phyloP scores from a whole-genome alignment of 805 yeast species.

The Brettanomyces nanus region DNA sequence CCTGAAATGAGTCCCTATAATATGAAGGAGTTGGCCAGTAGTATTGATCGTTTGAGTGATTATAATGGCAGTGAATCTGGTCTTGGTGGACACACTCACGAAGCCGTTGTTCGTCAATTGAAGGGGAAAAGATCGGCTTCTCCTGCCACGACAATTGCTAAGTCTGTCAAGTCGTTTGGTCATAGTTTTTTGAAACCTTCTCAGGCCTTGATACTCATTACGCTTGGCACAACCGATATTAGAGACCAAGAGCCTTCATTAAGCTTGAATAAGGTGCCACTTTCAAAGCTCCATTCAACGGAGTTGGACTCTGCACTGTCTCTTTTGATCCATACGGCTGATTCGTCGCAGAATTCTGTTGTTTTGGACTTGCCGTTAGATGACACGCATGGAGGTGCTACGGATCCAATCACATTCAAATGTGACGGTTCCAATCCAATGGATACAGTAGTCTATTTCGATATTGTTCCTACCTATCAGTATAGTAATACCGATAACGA shows the following conservation, averaged over 20 bases:
- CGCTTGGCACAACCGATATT: slow-evolving; percentile 80
- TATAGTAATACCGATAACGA: slow-evolving; percentile 9
- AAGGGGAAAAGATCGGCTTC: slow-evolving; percentile 3
- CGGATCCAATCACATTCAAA: slow-evolving; percentile 70
- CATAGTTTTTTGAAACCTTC: slow-evolving; percentile 59
- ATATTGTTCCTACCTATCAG: slow-evolving; percentile 83
- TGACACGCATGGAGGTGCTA: slow-evolving; percentile 60
- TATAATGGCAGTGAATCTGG: background rate
- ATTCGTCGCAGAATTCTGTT: slow-evolving; percentile 43
- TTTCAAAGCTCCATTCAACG: slow-evolving; percentile 67
- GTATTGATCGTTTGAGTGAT: slow-evolving; percentile 21
- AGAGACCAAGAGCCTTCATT: slow-evolving; percentile 53
- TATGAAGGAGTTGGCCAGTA: slow-evolving; percentile 14
- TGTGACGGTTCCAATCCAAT: slow-evolving; percentile 38
- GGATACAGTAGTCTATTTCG: slow-evolving; percentile 62
- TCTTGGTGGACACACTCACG: slow-evolving; percentile 6
- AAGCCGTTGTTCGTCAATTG: slow-evolving; percentile 13
- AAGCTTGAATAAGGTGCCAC: slow-evolving; percentile 64
- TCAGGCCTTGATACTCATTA: slow-evolving; percentile 69
- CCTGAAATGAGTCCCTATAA: slow-evolving; percentile 28
- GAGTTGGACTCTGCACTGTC: slow-evolving; percentile 86
- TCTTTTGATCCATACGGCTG: slow-evolving; percentile 42
- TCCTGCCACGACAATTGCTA: slow-evolving; percentile 21
- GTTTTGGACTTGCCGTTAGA: slow-evolving; percentile 76
- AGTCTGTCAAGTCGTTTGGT: slow-evolving; percentile 77